These are phyloP conservation scores for Pseudopyrenochaeta lycopersici DNA, from an alignment of 2,329 filamentous ascomycete genomes.

Conservation along the genomic window DNA sequence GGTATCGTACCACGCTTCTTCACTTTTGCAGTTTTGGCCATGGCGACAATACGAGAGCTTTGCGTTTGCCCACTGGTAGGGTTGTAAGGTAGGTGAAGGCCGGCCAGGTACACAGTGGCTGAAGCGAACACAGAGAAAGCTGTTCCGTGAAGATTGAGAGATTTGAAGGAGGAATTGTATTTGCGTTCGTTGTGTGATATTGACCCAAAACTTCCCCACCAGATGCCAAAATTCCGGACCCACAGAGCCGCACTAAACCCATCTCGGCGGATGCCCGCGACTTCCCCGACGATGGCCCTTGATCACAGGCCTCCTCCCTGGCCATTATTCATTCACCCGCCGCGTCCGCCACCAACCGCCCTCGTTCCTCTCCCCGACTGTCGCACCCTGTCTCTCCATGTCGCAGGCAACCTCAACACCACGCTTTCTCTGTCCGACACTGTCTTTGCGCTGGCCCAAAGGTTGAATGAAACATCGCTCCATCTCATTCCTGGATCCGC, in stretches of 20 bases:
- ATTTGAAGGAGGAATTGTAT: no score
- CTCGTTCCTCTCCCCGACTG: conserved; percentile 10
- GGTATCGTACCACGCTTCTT: conserved; percentile 53
- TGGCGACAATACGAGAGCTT: conserved; percentile 22
- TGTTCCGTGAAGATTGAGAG: no score
- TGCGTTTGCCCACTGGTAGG: conserved; percentile 2
- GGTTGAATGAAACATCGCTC: conserved; percentile 30
- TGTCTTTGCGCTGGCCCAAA: conserved; percentile 44
- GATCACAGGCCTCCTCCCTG: conserved; percentile 16
- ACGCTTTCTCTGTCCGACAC: conserved; percentile 39
- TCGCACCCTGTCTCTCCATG: conserved; percentile 37
- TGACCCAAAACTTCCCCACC: conserved; percentile 18
- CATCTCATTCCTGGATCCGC: conserved; percentile 17
- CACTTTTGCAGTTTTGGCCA: conserved; percentile 58
- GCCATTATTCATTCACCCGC: conserved; percentile 18
- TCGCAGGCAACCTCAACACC: conserved; percentile 38
- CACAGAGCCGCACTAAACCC: conserved; percentile 11
- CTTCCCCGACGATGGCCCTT: conserved; percentile 15
- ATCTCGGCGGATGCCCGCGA: conserved; percentile 18
- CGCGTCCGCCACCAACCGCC: conserved; percentile 19
- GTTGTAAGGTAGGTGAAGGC: neutral
- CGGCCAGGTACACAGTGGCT: no score
- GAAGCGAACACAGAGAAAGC: no score
- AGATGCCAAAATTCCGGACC: conserved; percentile 22
- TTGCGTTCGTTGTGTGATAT: neutral